Conservation (phyloP, 225 moss, liverwort and hornwort species). For the Pseudoscleropodium purum region DNA sequence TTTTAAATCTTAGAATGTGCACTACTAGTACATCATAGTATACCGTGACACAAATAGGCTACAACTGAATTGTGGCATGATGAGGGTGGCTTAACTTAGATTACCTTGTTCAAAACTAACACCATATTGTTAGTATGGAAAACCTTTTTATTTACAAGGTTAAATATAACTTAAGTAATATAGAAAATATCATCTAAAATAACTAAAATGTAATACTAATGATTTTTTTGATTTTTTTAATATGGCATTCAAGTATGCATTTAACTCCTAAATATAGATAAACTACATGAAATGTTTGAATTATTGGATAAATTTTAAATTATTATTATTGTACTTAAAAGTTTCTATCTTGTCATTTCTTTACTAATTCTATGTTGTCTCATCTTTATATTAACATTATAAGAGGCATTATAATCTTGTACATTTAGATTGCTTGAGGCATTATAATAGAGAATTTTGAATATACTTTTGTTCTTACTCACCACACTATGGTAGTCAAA, state of each 20-base stretch:
- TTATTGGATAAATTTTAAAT: accelerated
- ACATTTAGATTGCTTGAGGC: too few relatives aligned
- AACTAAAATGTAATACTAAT: background rate
- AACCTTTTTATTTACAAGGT: background rate
- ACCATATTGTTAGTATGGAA: background rate
- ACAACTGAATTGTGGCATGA: background rate
- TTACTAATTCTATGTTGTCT: background rate
- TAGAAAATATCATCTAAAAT: background rate
- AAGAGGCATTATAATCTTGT: accelerated
- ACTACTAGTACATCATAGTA: background rate
- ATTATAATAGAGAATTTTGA: background rate
- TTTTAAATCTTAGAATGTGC: background rate
- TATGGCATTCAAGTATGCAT: too few relatives aligned
- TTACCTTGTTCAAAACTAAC: too few relatives aligned
- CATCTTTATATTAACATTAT: background rate
- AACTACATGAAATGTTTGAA: background rate
- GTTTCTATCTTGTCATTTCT: accelerated
- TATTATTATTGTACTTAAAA: too few relatives aligned
- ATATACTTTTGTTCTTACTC: background rate
- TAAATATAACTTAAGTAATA: background rate
- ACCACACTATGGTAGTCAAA: background rate
- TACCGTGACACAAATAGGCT: background rate
- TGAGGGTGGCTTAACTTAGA: background rate
- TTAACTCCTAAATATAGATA: accelerated
- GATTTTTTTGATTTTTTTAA: too few relatives aligned